Conservation (phyloP, 306 rosid genomes). For the Quercus parvula region DNA sequence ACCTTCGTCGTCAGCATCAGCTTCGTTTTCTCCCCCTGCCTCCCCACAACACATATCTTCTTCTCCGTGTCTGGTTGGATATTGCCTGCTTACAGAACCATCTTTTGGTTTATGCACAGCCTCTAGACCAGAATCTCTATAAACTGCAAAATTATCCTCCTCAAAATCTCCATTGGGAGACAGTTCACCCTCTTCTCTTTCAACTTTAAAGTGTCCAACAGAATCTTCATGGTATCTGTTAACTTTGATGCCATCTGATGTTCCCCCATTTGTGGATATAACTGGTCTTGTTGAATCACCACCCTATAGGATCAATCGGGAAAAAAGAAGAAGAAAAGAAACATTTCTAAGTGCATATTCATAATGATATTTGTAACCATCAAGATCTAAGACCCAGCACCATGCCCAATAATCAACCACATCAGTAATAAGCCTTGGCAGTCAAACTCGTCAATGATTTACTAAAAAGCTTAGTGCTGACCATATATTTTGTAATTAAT, state of each 20-base stretch:
- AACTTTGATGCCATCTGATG: constrained; percentile 45
- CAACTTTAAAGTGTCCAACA: constrained; percentile 59
- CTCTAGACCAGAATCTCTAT: constrained; percentile 52
- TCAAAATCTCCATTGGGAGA: constrained; percentile 98
- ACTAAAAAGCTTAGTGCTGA: background rate
- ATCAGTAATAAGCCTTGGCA: background rate
- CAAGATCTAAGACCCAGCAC: background rate
- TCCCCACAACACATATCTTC: constrained; percentile 62
- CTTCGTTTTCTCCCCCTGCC: constrained; percentile 80
- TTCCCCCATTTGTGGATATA: constrained; percentile 55
- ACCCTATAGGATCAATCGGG: constrained; percentile 42
- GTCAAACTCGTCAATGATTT: background rate
- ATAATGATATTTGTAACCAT: background rate
- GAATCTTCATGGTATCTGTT: constrained; percentile 63
- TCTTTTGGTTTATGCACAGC: constrained; percentile 51
- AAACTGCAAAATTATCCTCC: constrained; percentile 84
- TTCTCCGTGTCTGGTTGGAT: constrained; percentile 51
- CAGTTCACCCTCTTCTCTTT: constrained; percentile 98
- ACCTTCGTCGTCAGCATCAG: constrained; percentile 89
- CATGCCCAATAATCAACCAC: background rate
- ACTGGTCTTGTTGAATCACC: constrained; percentile 70
- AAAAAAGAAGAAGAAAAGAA: constrained; percentile 1
- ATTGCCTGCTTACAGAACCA: constrained; percentile 47
- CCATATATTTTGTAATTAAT: background rate
- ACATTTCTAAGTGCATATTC: constrained; percentile 1